These are phyloP conservation scores for Hyphopichia wangnamkhiaoensis DNA, from an alignment of 1,139 yeast genomes.

Conservation along the genomic window DNA sequence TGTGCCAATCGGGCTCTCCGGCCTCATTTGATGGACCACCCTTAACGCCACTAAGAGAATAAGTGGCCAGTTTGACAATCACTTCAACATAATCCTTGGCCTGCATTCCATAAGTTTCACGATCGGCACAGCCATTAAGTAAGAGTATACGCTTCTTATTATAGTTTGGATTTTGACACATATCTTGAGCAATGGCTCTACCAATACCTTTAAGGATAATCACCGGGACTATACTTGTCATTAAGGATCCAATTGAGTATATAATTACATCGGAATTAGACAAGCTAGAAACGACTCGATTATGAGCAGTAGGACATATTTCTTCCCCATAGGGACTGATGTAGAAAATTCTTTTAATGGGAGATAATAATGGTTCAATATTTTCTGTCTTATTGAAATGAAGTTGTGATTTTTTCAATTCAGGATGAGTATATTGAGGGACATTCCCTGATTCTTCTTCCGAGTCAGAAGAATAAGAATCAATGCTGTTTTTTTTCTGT, in stretches of 20 bases:
- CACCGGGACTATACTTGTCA: constrained; percentile 84
- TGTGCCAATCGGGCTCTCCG: constrained; percentile 28
- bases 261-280: constrained; percentile 57
- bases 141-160: constrained; percentile 53
- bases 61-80: constrained; percentile 51
- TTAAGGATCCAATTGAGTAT: constrained; percentile 83
- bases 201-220: constrained; percentile 75
- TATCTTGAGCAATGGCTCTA: constrained; percentile 47
- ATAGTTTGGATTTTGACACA: constrained; percentile 10
- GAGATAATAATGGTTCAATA: constrained; percentile 66
- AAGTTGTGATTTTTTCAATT: constrained; percentile 68
- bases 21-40: constrained; percentile 7
- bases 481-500: constrained; percentile 1
- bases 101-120: constrained; percentile 72
- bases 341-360: constrained; percentile 72
- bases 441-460: constrained; percentile 56
- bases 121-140: constrained; percentile 70
- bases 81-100: constrained; percentile 60
- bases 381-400: constrained; percentile 61
- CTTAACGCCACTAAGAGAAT: constrained; percentile 26
- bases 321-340: constrained; percentile 90
- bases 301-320: constrained; percentile 74
- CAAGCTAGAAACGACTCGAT: constrained; percentile 58
- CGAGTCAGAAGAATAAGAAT: constrained; percentile 20
- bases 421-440: constrained; percentile 82